A percentile compares a stretch with the other conserved stretches of the same genome.
These are phyloP conservation scores for Xenoacremonium recifei DNA, from an alignment of 2,329 filamentous ascomycete genomes.

Conservation along the genomic window DNA sequence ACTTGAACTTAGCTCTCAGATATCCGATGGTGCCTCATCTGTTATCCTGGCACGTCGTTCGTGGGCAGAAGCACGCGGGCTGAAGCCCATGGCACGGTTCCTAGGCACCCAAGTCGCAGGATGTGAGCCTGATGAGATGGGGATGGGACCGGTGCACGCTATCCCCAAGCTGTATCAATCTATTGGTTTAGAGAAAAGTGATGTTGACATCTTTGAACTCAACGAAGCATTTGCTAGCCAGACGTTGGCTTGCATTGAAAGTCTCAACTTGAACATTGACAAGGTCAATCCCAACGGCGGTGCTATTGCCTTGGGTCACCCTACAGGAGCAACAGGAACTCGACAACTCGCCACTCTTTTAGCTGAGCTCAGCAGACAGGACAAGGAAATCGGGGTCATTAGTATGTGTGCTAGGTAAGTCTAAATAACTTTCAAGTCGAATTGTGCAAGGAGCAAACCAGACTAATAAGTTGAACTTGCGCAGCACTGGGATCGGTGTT, in stretches of 20 bases:
- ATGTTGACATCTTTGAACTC: conserved; percentile 85
- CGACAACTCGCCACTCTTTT: conserved; percentile 9
- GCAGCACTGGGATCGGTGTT: conserved; percentile 2
- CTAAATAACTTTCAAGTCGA: background rate
- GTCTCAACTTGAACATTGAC: conserved; percentile 63
- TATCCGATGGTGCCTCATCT: conserved; percentile 84
- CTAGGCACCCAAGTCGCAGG: conserved; percentile 82
- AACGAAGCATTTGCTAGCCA: conserved; percentile 77
- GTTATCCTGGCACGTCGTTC: conserved; percentile 53
- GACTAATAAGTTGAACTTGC: too few species aligned
- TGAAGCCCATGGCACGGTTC: conserved; percentile 68
- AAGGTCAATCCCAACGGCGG: conserved; percentile 89
- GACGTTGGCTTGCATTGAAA: conserved; percentile 66
- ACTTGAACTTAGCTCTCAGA: conserved; percentile 53
- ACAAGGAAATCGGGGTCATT: conserved; percentile 9
- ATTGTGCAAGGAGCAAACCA: too few species aligned
- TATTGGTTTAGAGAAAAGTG: conserved; percentile 62
- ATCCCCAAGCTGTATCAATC: conserved; percentile 73
- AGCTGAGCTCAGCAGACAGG: conserved; percentile 1
- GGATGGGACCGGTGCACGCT: conserved; percentile 78
- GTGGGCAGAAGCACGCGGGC: conserved; percentile 70
- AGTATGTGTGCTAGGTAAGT: conserved; percentile 16
- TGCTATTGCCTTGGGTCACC: conserved; percentile 87
- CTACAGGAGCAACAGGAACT: conserved; percentile 76
- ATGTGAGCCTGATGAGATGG: conserved; percentile 88